Conservation (phyloP, 148 eudicot genomes). For the Persicaria maculosa region DNA sequence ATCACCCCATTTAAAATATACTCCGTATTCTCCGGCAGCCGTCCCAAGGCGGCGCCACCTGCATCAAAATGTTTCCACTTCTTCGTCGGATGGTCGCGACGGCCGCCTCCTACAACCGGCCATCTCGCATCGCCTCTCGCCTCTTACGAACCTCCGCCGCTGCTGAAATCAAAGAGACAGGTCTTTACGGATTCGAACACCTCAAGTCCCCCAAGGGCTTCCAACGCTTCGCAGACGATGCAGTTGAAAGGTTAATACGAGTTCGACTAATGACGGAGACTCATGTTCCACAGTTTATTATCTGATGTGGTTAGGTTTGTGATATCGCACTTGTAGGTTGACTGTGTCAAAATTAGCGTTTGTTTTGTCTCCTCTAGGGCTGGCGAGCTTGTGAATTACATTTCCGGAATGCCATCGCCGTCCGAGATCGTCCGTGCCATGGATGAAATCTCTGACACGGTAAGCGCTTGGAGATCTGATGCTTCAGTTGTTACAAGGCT, state of each 20-base stretch:
- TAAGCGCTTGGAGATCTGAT: slow-evolving; percentile 18
- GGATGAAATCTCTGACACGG: slow-evolving; percentile 93
- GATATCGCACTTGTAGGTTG: background rate
- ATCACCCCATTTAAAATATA: too few relatives aligned
- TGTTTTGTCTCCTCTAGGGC: slow-evolving; percentile 37
- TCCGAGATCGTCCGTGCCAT: slow-evolving; percentile 60
- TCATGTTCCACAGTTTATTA: too few relatives aligned
- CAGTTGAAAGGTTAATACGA: slow-evolving; percentile 51
- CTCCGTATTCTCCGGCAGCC: background rate
- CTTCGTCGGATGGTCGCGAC: background rate
- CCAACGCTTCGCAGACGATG: slow-evolving; percentile 81
- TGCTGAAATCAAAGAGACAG: slow-evolving; percentile 33
- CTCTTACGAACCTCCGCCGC: slow-evolving; percentile 37
- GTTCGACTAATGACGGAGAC: too few relatives aligned
- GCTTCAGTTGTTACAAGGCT: background rate
- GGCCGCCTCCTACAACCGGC: slow-evolving; percentile 6
- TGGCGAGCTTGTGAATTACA: slow-evolving; percentile 67
- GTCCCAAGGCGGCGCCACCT: background rate
- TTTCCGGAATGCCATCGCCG: slow-evolving; percentile 64
- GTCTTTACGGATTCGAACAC: slow-evolving; percentile 71
- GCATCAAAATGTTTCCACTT: background rate
- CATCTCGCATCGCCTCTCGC: slow-evolving; percentile 10
- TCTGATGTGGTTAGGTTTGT: too few relatives aligned
- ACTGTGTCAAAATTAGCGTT: background rate
- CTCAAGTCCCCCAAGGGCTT: slow-evolving; percentile 72